These are phyloP conservation scores for Fusarium falciforme DNA, from an alignment of 2,329 filamentous ascomycete species.

Conservation along the genomic window DNA sequence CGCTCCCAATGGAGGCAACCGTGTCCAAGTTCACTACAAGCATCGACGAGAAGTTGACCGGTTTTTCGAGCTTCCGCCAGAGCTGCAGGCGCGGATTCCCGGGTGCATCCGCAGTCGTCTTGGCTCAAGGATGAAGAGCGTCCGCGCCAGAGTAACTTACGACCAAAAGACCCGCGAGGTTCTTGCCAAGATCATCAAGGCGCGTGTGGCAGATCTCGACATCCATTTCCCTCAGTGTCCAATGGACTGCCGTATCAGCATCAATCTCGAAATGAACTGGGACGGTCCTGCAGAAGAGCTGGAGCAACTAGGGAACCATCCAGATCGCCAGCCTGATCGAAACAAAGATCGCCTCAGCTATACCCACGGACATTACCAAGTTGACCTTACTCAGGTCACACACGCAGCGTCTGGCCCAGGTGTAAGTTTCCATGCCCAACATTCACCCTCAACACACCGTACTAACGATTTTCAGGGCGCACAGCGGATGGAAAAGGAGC, in stretches of 20 bases:
- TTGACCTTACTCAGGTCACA: constrained; percentile 93
- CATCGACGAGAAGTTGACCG: constrained; percentile 86
- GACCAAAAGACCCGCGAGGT: constrained; percentile 78
- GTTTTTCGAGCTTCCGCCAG: constrained; percentile 80
- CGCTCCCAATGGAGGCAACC: constrained; percentile 57
- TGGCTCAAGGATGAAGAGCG: constrained; percentile 57
- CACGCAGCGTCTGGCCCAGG: constrained; percentile 52
- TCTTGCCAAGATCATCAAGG: constrained; percentile 89
- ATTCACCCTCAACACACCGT: neutral
- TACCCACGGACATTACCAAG: constrained; percentile 84
- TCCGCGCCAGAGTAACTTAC: constrained; percentile 73
- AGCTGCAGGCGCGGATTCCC: constrained; percentile 70
- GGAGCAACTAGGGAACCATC: constrained; percentile 53
- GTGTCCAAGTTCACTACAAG: constrained; percentile 79
- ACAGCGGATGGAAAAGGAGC: constrained; percentile 69
- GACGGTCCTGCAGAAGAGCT: constrained; percentile 74
- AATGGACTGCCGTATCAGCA: constrained; percentile 92
- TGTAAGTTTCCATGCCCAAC: constrained; percentile 47
- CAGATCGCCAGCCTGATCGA: constrained; percentile 67
- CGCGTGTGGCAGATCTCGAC: constrained; percentile 87
- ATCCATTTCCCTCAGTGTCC: constrained; percentile 80
- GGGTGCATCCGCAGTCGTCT: constrained; percentile 72
- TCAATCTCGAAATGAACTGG: constrained; percentile 94
- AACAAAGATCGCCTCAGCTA: constrained; percentile 95
- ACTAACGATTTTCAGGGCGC: constrained; percentile 48